phyloP scores from a whole-genome alignment of 2,329 filamentous ascomycete species.

The Aspergillus versicolor region DNA sequence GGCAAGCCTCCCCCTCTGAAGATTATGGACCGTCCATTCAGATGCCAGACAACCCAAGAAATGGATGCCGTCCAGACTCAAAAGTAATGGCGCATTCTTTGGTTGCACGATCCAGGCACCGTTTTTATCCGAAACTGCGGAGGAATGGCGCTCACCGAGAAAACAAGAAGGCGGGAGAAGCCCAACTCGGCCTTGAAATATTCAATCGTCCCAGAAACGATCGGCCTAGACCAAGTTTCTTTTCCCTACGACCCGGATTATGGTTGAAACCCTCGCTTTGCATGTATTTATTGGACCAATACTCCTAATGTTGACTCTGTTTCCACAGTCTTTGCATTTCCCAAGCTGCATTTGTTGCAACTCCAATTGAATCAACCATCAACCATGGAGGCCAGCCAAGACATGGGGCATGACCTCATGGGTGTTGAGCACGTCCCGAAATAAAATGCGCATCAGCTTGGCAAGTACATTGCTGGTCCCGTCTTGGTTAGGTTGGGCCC shows the following conservation, averaged over 20 bases:
- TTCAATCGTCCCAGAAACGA: not conserved
- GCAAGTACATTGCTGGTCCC: not conserved
- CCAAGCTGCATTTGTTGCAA: slow-evolving; percentile 5
- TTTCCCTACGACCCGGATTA: not conserved
- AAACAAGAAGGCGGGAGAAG: not conserved
- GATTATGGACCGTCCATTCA: slow-evolving; percentile 5
- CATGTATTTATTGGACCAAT: not conserved
- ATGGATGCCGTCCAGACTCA: not conserved
- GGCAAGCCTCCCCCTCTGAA: not conserved
- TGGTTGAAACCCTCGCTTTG: not conserved
- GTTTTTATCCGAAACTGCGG: not conserved
- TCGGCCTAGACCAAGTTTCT: not conserved
- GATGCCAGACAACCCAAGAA: not conserved
- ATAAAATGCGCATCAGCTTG: not conserved
- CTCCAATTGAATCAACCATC: slow-evolving; percentile 1
- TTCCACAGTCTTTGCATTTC: not conserved
- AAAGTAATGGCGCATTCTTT: not conserved
- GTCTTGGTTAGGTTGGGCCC: not conserved
- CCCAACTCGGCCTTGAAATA: not conserved
- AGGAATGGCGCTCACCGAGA: not conserved
- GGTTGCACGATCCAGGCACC: not conserved
- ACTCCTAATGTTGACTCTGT: not conserved
- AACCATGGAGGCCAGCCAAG: not conserved
- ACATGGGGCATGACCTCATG: slow-evolving; percentile 1
- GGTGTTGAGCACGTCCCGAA: slow-evolving; percentile 5